Evolutionary conservation across 148 eudicot species (phyloP), one percentile per base, ranked within the genome.

Genomic region (Beta vulgaris): DNA sequence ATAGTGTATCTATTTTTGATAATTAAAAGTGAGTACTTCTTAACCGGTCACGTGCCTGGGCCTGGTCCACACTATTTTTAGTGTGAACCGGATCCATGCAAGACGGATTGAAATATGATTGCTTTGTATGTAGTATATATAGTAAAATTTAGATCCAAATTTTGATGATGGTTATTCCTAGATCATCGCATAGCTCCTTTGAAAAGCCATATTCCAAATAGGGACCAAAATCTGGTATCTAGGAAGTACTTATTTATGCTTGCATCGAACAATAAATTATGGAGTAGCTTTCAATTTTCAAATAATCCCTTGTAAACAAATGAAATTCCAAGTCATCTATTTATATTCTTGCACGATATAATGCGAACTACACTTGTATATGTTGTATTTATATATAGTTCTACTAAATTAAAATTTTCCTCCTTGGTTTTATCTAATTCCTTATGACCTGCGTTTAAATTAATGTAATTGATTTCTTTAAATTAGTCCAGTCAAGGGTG

Each of bases 251-350:
- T 62, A 58, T 10, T n/a, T 57, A 62, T 35, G 67, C 43, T 34
- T 19, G 61, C 15, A 57, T 2, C 31, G 16, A 23, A 57, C 31
- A 13, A 57, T 57, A 23, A 57, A 57, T 4, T 29, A 32, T 31
- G 36, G 5, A 32, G 39, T 61, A 61, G 65, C 65, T 61, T 61
- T 61, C 65, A 61, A 61, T 18, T 9, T 39, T 61, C 21, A n/a
- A n/a, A 14, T 42, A 39, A 40, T 40, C 29, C 14, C 29, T 42
- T n/a, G 16, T 26, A 67, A 67, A 67, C 34, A 25, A 67, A 67
- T 39, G n/a, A 4, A 21, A 39, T 67, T 67, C 53, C 35, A 40
- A 42, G 68, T 64, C 68, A 64, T 64, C 68, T 37, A 36, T 36
- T 21, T 64, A 64, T 64, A n/a, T 64, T 23, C 68, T 37, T 64